Evolutionary conservation across 2,329 filamentous ascomycete genomes (phyloP).

Genomic region (Alternaria gaisen): DNA sequence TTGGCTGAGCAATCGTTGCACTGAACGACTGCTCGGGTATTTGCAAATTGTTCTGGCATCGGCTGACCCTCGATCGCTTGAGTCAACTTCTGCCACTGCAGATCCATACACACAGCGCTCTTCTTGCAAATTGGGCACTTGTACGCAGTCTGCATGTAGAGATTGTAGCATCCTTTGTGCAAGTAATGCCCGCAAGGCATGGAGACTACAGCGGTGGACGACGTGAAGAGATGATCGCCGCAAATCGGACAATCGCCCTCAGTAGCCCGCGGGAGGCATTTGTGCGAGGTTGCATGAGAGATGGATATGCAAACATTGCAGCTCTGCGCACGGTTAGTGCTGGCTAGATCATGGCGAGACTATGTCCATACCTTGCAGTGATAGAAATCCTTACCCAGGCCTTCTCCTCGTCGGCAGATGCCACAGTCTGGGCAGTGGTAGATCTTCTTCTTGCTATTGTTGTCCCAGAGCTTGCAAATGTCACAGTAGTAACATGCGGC

Average conservation of each 20-base stretch:
- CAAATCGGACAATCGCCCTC: conserved; percentile 98
- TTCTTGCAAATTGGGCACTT: conserved; percentile 97
- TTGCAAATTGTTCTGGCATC: conserved; percentile 84
- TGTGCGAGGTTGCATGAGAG: conserved; percentile 82
- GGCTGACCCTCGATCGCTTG: conserved; percentile 87
- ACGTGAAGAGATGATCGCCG: conserved; percentile 95
- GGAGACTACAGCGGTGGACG: conserved; percentile 85
- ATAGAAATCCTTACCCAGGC: conserved; percentile 94
- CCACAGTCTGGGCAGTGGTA: conserved; percentile 98
- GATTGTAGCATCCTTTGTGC: conserved; percentile 86
- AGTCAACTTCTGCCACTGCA: conserved; percentile 90
- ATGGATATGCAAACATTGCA: conserved; percentile 96
- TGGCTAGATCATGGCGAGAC: not conserved
- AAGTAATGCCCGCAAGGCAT: conserved; percentile 97
- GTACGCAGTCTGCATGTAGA: conserved; percentile 89
- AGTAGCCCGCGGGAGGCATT: conserved; percentile 79
- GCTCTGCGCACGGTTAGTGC: conserved; percentile 44
- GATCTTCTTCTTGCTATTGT: conserved; percentile 87
- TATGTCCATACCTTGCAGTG: conserved; percentile 86
- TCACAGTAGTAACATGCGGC: conserved; percentile 92
- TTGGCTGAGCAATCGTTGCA: conserved; percentile 96
- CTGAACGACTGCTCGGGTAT: conserved; percentile 82
- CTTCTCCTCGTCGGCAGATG: conserved; percentile 89
- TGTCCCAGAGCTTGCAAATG: conserved; percentile 97
- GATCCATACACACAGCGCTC: conserved; percentile 96